Evolutionary conservation across 139 green algal genomes (phyloP).

Genomic region (Tetraselmis chui): DNA sequence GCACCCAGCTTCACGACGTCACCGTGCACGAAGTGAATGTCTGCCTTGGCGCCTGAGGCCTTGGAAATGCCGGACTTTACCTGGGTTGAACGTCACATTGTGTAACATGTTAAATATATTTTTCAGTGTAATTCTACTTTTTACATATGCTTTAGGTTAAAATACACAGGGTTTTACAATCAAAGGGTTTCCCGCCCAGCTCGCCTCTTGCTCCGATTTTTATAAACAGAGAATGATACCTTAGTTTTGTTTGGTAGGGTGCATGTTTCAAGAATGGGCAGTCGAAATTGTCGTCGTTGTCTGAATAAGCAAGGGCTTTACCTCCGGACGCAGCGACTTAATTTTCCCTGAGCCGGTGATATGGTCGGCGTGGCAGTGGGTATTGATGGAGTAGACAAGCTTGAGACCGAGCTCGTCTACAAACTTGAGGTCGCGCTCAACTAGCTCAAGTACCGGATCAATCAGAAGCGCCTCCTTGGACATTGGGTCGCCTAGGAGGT

Average conservation of each 20-base stretch:
- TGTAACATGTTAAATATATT: too few relatives aligned
- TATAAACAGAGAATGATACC: too few relatives aligned
- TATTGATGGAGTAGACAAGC: conserved; percentile 50
- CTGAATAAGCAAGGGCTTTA: too few relatives aligned
- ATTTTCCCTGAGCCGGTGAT: conserved; percentile 60
- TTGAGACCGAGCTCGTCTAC: conserved; percentile 45
- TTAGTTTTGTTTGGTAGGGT: too few relatives aligned
- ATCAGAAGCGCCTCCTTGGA: conserved; percentile 48
- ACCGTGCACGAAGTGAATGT: conserved; percentile 8
- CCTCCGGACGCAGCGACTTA: conserved; percentile 23
- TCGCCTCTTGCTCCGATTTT: too few relatives aligned
- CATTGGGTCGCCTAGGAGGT: conserved; percentile 38
- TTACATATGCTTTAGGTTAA: too few relatives aligned
- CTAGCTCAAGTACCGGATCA: conserved; percentile 54
- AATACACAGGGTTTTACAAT: too few relatives aligned
- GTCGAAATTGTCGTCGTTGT: too few relatives aligned
- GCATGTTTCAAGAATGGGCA: too few relatives aligned
- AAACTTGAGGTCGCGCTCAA: conserved; percentile 49
- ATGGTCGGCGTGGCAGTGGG: conserved; percentile 66
- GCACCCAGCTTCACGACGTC: conserved; percentile 9
- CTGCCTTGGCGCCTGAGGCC: conserved; percentile 21
- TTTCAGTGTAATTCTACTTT: too few relatives aligned
- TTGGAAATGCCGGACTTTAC: conserved; percentile 38
- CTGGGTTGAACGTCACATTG: conserved; percentile 2
- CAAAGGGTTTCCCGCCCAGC: too few relatives aligned